Evolutionary conservation across 2,329 filamentous ascomycete species (phyloP).

Genomic region (Monosporascus sp.): DNA sequence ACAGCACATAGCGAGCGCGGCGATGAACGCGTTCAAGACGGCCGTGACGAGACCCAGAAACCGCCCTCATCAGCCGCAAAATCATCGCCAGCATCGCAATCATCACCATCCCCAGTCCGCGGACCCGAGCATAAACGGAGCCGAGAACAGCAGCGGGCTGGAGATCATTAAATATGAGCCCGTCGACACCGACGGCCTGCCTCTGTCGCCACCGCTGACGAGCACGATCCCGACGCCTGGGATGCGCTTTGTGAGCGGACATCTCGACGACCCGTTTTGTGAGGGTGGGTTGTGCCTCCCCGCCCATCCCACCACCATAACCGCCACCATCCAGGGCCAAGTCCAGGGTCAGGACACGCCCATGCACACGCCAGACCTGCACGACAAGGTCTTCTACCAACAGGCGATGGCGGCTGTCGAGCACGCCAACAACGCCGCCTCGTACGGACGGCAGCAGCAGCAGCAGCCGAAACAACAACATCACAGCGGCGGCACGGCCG

Average conservation of each 20-base stretch:
- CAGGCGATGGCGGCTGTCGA: slow-evolving; percentile 9
- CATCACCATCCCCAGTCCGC: not conserved
- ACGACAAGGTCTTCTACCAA: slow-evolving; percentile 15
- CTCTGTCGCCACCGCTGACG: slow-evolving; percentile 24
- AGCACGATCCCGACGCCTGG: slow-evolving; percentile 17
- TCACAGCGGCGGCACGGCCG: slow-evolving; percentile 21
- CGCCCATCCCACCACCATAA: slow-evolving; percentile 5
- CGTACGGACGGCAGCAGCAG: slow-evolving; percentile 6
- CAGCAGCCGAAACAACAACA: slow-evolving; percentile 7
- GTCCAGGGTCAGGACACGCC: slow-evolving; percentile 12
- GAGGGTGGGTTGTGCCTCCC: slow-evolving; percentile 14
- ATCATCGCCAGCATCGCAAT: not conserved
- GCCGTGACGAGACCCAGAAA: not conserved
- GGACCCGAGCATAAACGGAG: not conserved
- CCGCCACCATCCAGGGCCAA: slow-evolving; percentile 1
- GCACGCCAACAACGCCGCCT: not conserved
- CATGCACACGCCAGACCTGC: slow-evolving; percentile 16
- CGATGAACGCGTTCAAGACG: not conserved
- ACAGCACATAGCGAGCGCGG: not conserved
- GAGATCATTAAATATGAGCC: slow-evolving; percentile 12
- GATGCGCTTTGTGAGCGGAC: slow-evolving; percentile 21
- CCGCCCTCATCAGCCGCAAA: not conserved
- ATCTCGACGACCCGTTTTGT: slow-evolving; percentile 26
- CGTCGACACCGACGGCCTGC: slow-evolving; percentile 17
- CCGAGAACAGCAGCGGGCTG: slow-evolving; percentile 10